Percentiles rank a stretch among this genome's conserved stretches.
phyloP scores from a whole-genome alignment of 2,329 filamentous ascomycete species.

The Colletotrichum euphorbiae region DNA sequence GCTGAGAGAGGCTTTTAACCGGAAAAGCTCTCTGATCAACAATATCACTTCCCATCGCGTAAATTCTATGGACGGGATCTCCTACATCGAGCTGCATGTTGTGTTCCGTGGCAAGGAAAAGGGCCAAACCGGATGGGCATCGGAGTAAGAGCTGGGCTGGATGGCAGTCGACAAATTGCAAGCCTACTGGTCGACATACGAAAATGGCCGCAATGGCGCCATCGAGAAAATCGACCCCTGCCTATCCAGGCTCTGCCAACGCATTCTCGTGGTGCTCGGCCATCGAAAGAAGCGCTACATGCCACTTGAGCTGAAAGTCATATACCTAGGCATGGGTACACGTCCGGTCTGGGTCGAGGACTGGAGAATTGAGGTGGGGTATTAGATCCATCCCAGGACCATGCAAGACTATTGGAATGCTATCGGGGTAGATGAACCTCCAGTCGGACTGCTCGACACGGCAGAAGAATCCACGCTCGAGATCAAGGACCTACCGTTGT shows the following conservation, averaged over 20 bases:
- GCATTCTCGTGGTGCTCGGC: neutral
- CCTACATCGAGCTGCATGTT: neutral
- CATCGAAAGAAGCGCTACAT: neutral
- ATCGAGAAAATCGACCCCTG: neutral
- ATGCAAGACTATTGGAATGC: neutral
- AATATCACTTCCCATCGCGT: constrained; percentile 1
- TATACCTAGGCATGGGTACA: neutral
- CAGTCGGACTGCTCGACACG: neutral
- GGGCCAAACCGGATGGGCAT: neutral
- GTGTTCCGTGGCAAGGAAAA: neutral
- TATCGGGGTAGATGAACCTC: neutral
- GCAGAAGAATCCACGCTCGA: neutral
- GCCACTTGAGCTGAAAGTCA: constrained; percentile 7
- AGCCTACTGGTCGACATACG: neutral
- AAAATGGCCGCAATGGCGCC: neutral
- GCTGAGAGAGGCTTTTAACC: too few species aligned
- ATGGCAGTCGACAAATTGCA: neutral
- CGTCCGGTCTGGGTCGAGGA: neutral
- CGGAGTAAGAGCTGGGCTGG: constrained; percentile 11
- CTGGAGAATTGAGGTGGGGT: neutral
- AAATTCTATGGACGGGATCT: neutral
- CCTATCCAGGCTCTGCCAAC: neutral
- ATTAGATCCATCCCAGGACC: neutral
- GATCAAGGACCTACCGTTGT: neutral
- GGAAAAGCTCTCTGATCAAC: neutral